These are phyloP conservation scores for Luffa aegyptiaca DNA, from an alignment of 306 rosid species.

Conservation along the genomic window DNA sequence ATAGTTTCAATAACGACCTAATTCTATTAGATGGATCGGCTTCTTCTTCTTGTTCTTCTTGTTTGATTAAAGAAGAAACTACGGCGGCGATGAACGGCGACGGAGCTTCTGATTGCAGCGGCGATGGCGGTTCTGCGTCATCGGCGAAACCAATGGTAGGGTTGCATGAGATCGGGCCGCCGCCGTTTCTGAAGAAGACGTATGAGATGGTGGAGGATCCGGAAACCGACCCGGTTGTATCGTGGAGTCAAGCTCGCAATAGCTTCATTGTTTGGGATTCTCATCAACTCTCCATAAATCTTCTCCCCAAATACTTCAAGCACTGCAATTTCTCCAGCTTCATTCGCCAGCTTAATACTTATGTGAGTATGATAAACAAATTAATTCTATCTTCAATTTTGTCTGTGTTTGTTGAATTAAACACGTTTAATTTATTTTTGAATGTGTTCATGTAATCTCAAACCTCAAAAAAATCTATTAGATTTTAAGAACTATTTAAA, in stretches of 20 bases:
- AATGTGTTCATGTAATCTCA: too few species aligned
- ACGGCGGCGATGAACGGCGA: background rate
- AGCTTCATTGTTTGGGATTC: constrained; percentile 85
- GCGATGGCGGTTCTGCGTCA: constrained; percentile 10
- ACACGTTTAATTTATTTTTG: too few species aligned
- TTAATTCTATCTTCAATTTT: background rate
- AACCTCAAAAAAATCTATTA: too few species aligned
- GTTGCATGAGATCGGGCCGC: constrained; percentile 54
- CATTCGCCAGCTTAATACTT: constrained; percentile 93
- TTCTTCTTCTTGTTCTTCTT: background rate
- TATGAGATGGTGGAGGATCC: constrained; percentile 88
- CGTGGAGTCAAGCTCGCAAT: constrained; percentile 54
- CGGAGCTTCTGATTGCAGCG: background rate
- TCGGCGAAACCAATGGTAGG: constrained; percentile 71
- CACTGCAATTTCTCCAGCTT: constrained; percentile 94
- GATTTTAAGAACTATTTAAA: background rate
- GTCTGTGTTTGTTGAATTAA: background rate
- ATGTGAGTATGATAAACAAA: constrained; percentile 30
- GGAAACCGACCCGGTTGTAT: constrained; percentile 57
- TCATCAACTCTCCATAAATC: constrained; percentile 55
- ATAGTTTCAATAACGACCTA: background rate
- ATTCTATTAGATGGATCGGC: background rate
- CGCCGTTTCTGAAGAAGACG: constrained; percentile 81
- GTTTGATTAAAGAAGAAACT: constrained; percentile 33
- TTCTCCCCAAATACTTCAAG: constrained; percentile 75